A percentile compares a stretch with the other conserved stretches of the same genome.
phyloP scores from a whole-genome alignment of 306 rosid species.

The Prunus mongolica region DNA sequence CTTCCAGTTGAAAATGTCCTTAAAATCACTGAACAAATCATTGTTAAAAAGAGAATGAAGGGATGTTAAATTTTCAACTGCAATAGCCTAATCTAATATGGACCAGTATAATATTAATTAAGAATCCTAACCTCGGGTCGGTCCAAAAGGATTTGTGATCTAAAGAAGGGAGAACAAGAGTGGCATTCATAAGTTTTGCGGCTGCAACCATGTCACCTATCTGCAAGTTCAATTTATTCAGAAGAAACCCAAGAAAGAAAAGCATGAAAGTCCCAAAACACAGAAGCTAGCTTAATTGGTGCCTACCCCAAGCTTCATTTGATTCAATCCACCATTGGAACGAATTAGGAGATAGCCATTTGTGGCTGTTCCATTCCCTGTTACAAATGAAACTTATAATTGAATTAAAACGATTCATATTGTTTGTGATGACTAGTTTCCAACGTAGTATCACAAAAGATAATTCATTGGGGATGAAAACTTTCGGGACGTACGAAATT shows the following conservation, averaged over 20 bases:
- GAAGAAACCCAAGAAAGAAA: neutral
- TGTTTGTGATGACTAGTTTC: no score
- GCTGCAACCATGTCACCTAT: constrained; percentile 75
- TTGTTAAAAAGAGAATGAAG: neutral
- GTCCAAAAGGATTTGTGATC: constrained; percentile 71
- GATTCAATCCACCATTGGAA: constrained; percentile 78
- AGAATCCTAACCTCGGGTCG: constrained; percentile 47
- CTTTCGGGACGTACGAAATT: constrained; percentile 26
- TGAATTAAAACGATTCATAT: neutral
- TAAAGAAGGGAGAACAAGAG: constrained; percentile 62
- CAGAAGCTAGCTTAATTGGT: neutral
- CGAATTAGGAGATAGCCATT: constrained; percentile 54
- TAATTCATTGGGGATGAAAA: neutral
- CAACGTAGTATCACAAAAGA: neutral
- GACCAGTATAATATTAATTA: no score
- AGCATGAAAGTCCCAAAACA: neutral
- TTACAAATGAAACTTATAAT: neutral
- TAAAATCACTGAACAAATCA: constrained; percentile 45
- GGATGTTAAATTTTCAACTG: neutral
- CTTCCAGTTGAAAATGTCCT: constrained; percentile 56
- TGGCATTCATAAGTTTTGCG: constrained; percentile 68
- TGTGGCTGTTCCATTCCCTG: constrained; percentile 35
- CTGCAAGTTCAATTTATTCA: constrained; percentile 25
- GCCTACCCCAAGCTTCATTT: constrained; percentile 68
- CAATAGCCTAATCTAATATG: neutral